Evolutionary conservation across 2,329 filamentous ascomycete genomes (phyloP).

Genomic region (Talaromyces sp.): DNA sequence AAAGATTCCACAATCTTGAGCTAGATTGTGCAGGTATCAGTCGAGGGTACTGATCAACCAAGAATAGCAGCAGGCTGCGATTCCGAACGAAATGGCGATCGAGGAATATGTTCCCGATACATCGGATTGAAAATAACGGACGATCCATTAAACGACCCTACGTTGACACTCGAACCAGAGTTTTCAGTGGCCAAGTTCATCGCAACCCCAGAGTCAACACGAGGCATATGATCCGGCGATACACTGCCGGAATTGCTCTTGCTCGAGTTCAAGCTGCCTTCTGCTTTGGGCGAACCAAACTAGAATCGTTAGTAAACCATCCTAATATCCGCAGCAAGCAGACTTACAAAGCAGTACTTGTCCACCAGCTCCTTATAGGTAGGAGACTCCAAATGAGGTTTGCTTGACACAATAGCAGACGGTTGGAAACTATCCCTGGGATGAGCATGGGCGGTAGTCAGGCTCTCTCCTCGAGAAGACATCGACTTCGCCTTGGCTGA

Average conservation of each 20-base stretch:
- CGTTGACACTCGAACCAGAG: not conserved
- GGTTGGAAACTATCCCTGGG: conserved; percentile 37
- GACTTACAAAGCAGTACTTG: conserved; percentile 99
- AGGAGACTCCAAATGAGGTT: conserved; percentile 71
- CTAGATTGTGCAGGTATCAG: conserved; percentile 1
- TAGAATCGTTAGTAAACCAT: conserved; percentile 21
- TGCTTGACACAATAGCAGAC: conserved; percentile 49
- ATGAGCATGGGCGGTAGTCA: conserved; percentile 17
- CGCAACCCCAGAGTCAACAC: conserved; percentile 10
- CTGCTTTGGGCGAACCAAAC: conserved; percentile 47
- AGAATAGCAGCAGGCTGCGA: conserved; percentile 43
- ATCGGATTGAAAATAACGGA: conserved; percentile 39
- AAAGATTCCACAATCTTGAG: not conserved
- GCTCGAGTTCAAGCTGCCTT: conserved; percentile 1
- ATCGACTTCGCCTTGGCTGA: conserved; percentile 49
- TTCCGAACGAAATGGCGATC: conserved; percentile 43
- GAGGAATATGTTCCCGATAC: conserved; percentile 29
- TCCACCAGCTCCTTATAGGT: conserved; percentile 96
- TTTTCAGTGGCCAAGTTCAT: not conserved
- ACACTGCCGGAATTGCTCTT: conserved; percentile 14
- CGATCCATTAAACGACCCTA: conserved; percentile 23
- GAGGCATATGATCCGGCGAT: conserved; percentile 1
- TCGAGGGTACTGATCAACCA: conserved; percentile 20
- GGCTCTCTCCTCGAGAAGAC: conserved; percentile 15
- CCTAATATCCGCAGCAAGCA: no score